These are phyloP conservation scores for Mentha longifolia DNA, from an alignment of 257 asterid genomes.

Conservation along the genomic window DNA sequence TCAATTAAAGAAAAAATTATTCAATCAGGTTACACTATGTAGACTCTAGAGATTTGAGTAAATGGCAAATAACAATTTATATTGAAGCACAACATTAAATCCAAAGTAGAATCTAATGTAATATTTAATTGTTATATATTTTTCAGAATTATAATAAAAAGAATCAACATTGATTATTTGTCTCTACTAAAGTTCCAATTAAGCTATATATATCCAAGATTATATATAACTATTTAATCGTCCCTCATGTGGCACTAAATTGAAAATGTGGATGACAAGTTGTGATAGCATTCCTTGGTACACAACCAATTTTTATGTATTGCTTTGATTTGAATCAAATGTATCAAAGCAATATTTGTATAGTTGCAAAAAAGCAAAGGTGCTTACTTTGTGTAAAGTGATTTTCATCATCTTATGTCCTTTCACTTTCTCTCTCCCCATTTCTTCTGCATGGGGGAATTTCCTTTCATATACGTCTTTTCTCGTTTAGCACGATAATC, in stretches of 20 bases:
- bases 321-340: constrained; percentile 56
- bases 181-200: neutral
- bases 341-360: constrained; percentile 40
- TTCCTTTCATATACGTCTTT: constrained; percentile 48
- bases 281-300: constrained; percentile 18
- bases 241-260: neutral
- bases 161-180: neutral
- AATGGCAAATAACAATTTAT: no score
- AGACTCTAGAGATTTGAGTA: no score
- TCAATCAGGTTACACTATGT: no score
- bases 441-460: constrained; percentile 54
- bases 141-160: neutral
- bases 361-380: constrained; percentile 46
- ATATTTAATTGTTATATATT: neutral
- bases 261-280: constrained; percentile 16
- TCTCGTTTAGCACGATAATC: constrained; percentile 37
- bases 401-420: constrained; percentile 44
- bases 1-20: no score
- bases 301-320: constrained; percentile 23
- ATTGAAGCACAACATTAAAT: no score
- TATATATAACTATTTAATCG: neutral
- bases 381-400: constrained; percentile 69
- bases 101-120: no score
- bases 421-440: constrained; percentile 35
- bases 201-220: neutral